These are phyloP conservation scores for Sicyos edulis DNA, from an alignment of 306 rosid species.

Conservation along the genomic window DNA sequence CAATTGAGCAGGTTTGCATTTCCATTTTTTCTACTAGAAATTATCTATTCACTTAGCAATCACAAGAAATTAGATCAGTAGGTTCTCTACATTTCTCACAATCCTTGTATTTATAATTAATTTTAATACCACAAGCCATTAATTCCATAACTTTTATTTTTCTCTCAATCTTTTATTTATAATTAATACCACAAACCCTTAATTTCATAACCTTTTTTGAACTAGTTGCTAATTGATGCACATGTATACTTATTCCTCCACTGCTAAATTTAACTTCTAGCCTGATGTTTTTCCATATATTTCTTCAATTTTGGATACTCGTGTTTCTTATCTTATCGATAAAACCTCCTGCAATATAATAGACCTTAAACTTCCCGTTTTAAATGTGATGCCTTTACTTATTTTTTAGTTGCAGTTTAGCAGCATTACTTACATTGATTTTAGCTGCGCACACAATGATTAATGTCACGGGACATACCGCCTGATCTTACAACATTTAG, in stretches of 20 bases:
- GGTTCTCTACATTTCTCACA: neutral
- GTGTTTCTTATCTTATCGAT: neutral
- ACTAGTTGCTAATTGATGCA: too few species aligned
- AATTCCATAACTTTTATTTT: neutral
- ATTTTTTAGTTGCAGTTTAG: neutral
- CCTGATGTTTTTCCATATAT: neutral
- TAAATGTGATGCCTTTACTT: neutral
- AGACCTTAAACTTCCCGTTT: neutral
- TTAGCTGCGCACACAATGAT: too few species aligned
- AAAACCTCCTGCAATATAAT: neutral
- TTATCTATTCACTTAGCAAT: neutral
- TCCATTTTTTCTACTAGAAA: neutral
- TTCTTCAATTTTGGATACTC: neutral
- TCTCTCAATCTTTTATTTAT: neutral
- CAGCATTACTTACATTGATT: neutral
- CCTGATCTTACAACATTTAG: too few species aligned
- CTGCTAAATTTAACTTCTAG: neutral
- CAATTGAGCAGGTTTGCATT: conserved; percentile 55
- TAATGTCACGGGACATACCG: too few species aligned
- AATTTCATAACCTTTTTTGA: too few species aligned
- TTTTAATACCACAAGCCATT: neutral
- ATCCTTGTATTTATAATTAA: neutral
- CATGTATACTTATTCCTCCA: neutral
- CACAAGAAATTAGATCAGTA: neutral
- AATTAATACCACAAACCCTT: too few species aligned